Percentiles rank a stretch among this genome's conserved stretches.
These are phyloP conservation scores for Hymenoscyphus albidus DNA, from an alignment of 2,329 filamentous ascomycete genomes.

Conservation along the genomic window DNA sequence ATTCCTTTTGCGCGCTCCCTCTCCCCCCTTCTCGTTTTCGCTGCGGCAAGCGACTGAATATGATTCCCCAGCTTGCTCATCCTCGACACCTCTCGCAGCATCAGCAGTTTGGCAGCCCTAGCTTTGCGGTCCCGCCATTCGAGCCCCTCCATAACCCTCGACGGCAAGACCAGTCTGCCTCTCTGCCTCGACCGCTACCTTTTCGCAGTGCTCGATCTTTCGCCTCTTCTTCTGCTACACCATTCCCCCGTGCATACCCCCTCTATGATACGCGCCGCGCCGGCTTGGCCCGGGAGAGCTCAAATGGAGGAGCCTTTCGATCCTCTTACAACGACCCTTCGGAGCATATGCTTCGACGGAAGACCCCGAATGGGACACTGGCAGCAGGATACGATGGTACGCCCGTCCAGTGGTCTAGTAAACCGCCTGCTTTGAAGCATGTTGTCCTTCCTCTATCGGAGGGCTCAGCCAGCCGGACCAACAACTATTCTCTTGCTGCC, in stretches of 20 bases:
- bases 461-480: constrained; percentile 14
- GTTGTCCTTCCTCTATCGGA: constrained; percentile 63
- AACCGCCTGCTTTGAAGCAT: constrained; percentile 77
- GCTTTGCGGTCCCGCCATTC: constrained; percentile 29
- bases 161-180: constrained; percentile 23
- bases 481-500: constrained; percentile 10
- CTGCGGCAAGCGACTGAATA: constrained; percentile 34
- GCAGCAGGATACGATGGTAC: constrained; percentile 89
- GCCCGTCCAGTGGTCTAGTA: constrained; percentile 65
- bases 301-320: constrained; percentile 17
- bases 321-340: constrained; percentile 31
- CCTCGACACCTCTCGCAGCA: constrained; percentile 34
- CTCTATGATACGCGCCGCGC: constrained; percentile 23
- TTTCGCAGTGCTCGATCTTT: constrained; percentile 32
- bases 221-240: constrained; percentile 19
- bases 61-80: constrained; percentile 46
- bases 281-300: constrained; percentile 14
- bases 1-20: constrained; percentile 5
- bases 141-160: constrained; percentile 22
- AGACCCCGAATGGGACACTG: constrained; percentile 91
- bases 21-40: constrained; percentile 4
- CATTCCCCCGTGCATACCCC: constrained; percentile 28
- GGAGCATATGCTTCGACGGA: constrained; percentile 84
- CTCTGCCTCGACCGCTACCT: constrained; percentile 25
- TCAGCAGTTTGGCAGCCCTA: constrained; percentile 23